Evolutionary conservation across 2,329 filamentous ascomycete species (phyloP).

Genomic region (Scytalidium sp.): DNA sequence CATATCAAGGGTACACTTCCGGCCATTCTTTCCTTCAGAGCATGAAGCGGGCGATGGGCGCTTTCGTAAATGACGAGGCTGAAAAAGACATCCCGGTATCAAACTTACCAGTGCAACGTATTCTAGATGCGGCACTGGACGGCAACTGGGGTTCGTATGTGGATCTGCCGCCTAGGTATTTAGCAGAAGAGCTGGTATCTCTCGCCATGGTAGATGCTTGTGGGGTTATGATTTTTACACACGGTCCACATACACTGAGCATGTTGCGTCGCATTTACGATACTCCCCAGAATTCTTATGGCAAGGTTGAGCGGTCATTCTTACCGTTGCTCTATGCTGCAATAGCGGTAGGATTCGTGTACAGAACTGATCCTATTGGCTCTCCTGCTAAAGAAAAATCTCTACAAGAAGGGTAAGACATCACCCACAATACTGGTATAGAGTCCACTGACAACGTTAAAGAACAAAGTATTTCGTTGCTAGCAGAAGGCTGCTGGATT

Average conservation of each 20-base stretch:
- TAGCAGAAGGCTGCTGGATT: conserved; percentile 58
- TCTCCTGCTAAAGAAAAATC: neutral
- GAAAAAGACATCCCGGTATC: conserved; percentile 44
- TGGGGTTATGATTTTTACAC: conserved; percentile 63
- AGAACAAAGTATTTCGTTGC: conserved; percentile 71
- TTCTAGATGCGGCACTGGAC: conserved; percentile 54
- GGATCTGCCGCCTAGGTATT: conserved; percentile 64
- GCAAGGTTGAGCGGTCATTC: conserved; percentile 61
- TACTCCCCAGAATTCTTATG: conserved; percentile 57
- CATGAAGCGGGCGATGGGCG: conserved; percentile 81
- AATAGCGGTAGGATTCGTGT: conserved; percentile 65
- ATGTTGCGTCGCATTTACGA: conserved; percentile 74
- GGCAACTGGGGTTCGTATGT: conserved; percentile 26
- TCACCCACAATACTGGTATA: neutral
- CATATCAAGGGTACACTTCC: conserved; percentile 90
- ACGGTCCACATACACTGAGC: conserved; percentile 73
- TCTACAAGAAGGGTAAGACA: neutral
- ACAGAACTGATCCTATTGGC: neutral
- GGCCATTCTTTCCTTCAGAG: conserved; percentile 81
- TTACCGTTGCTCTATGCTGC: conserved; percentile 66
- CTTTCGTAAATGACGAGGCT: conserved; percentile 59
- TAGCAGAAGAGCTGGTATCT: conserved; percentile 49
- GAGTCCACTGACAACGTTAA: conserved; percentile 1
- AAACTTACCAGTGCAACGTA: conserved; percentile 1
- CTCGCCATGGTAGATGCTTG: conserved; percentile 54